phyloP scores from a whole-genome alignment of 345 rosid species.

The Hibiscus mutabilis region DNA sequence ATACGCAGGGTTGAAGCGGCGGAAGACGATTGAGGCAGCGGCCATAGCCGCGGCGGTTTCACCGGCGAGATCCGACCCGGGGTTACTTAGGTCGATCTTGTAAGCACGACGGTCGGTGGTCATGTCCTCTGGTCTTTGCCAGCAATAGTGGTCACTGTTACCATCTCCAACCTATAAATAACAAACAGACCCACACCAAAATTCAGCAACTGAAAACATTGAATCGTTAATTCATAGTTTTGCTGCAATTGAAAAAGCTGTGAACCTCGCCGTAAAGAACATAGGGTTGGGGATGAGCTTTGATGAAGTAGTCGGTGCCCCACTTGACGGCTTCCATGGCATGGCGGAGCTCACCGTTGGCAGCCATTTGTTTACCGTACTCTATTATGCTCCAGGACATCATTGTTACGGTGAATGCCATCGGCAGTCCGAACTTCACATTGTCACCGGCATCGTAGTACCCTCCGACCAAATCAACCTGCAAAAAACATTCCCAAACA shows the following conservation, averaged over 20 bases:
- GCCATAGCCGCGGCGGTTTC: constrained; percentile 99
- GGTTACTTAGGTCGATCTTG: constrained; percentile 78
- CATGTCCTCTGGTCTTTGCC: constrained; percentile 99
- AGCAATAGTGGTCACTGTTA: constrained; percentile 92
- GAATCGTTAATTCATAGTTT: background rate
- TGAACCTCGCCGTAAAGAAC: constrained; percentile 92
- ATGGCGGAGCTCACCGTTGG: constrained; percentile 67
- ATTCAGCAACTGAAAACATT: background rate
- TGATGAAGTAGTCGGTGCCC: constrained; percentile 95
- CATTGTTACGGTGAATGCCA: constrained; percentile 98
- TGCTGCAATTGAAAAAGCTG: background rate
- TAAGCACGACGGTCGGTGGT: constrained; percentile 89
- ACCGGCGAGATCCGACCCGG: constrained; percentile 97
- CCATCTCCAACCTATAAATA: constrained; percentile 89
- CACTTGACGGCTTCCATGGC: constrained; percentile 89
- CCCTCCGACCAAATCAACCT: constrained; percentile 98
- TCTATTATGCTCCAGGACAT: constrained; percentile 99
- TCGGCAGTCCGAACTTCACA: constrained; percentile 95
- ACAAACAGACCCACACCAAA: background rate
- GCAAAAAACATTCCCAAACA: background rate
- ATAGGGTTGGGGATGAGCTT: constrained; percentile 88
- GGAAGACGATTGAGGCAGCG: constrained; percentile 91
- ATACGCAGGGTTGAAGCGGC: constrained; percentile 59
- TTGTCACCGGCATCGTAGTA: constrained; percentile 99
- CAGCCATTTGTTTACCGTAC: constrained; percentile 70